phyloP scores from a whole-genome alignment of 768 basidiomycete species.

The Pholiota microspora region DNA sequence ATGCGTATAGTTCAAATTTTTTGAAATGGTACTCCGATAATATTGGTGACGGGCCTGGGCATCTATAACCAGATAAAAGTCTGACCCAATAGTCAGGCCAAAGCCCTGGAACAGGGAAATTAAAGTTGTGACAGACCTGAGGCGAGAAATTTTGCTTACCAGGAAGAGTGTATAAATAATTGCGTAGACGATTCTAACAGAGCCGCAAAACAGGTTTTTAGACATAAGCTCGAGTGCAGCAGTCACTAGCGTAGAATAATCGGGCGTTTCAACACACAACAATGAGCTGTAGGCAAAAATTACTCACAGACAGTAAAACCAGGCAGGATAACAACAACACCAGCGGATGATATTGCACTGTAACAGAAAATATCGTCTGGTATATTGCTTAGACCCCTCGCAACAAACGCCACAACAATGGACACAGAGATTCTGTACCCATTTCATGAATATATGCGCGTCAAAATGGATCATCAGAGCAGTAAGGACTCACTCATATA shows the following conservation, averaged over 20 bases:
- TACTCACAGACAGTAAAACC: slow-evolving; percentile 78
- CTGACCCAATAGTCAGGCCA: slow-evolving; percentile 80
- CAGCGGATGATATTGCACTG: slow-evolving; percentile 85
- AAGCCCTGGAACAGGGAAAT: slow-evolving; percentile 54
- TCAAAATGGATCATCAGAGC: not conserved
- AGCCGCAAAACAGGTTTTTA: slow-evolving; percentile 76
- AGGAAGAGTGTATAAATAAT: slow-evolving; percentile 85
- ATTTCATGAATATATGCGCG: not conserved
- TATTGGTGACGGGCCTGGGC: slow-evolving; percentile 50
- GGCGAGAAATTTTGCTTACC: slow-evolving; percentile 32
- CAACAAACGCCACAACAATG: slow-evolving; percentile 81
- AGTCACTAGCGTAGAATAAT: too few species aligned
- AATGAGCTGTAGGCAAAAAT: not conserved
- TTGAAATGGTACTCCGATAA: slow-evolving; percentile 41
- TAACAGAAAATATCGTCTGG: slow-evolving; percentile 81
- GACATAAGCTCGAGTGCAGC: slow-evolving; percentile 81
- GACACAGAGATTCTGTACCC: slow-evolving; percentile 72
- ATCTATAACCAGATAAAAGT: slow-evolving; percentile 74
- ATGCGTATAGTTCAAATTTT: slow-evolving; percentile 45
- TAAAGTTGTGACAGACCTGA: not conserved
- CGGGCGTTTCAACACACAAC: too few species aligned
- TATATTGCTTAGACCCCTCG: slow-evolving; percentile 76
- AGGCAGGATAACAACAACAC: slow-evolving; percentile 87
- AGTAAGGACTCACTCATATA: slow-evolving; percentile 77
- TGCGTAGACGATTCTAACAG: slow-evolving; percentile 81